Base-by-base conservation (phyloP, 139 green algal species). In the Nannochloris sp. region DNA sequence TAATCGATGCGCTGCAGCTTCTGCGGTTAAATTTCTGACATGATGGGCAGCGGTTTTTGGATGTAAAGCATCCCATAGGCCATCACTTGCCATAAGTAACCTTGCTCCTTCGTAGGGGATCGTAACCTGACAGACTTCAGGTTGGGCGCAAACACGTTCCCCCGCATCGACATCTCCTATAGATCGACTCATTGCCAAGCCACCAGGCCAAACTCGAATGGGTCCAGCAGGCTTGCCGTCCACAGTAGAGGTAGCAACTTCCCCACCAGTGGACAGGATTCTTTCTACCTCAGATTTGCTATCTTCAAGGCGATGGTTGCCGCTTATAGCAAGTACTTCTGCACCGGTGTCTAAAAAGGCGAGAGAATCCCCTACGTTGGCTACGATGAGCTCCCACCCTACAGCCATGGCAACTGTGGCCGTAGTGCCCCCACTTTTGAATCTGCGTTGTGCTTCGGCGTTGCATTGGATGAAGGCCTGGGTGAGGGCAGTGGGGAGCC, bases 61-160 rank as follows among this genome's bases (percentile, higher is more conserved):
- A 54, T 71, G 65, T 15, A 91, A 55, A 1, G 81, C 83, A 62
- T 97, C 91, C 91, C 91, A 97, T 64, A 97, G 72, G 4, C 91
- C 91, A 70, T 97, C 91, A 29, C 75, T 89, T 19, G 85, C 90
- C 4, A 97, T 81, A 65, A 95, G 81, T 46, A 97, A 71, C 13
- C 91, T 82, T 0, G 59, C 89, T n/a, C 90, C 91, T 2, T 47
- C 67, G 55, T 60, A 53, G 19, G 90, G 90, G 33, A 97, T 68
- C 1, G 76, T 86, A 37, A 95, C 74, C 34, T 77, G 75, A 32
- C 71, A 67, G 4, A 90, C 61, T 67, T 95, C 84, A 4, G 87
- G 85, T 29, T 79, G 71, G 9, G 66, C 63, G 6, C 32, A 54
- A 32, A 85, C 73, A 3, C 56, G 44, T 1, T 60, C 45, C 24